Evolutionary conservation across 768 basidiomycete genomes (phyloP).

Genomic region (Pulveroboletus sp.): DNA sequence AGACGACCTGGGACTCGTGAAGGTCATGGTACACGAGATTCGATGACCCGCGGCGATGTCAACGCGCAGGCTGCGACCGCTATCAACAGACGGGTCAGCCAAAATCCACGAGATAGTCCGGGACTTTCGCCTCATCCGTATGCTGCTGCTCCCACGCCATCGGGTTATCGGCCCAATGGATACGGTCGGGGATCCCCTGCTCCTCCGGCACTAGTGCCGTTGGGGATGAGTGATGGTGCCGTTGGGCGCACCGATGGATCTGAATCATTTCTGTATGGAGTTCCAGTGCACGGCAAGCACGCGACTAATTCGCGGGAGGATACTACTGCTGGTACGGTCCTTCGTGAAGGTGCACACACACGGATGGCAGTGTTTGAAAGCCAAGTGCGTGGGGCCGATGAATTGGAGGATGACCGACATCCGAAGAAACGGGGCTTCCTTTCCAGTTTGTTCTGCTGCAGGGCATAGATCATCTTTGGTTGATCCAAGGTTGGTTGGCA

Average conservation of each 20-base stretch:
- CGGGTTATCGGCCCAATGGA: slow-evolving; percentile 47
- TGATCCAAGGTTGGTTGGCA: slow-evolving; percentile 21
- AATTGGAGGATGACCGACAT: slow-evolving; percentile 62
- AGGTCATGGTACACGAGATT: slow-evolving; percentile 46
- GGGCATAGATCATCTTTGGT: slow-evolving; percentile 40
- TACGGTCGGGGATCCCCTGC: slow-evolving; percentile 57
- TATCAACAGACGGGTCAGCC: slow-evolving; percentile 62
- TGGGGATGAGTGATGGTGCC: slow-evolving; percentile 36
- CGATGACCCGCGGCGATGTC: slow-evolving; percentile 37
- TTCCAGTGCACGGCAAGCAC: slow-evolving; percentile 45
- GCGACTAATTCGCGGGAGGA: slow-evolving; percentile 49
- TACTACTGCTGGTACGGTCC: slow-evolving; percentile 40
- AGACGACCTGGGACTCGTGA: slow-evolving; percentile 46
- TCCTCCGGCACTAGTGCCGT: slow-evolving; percentile 33
- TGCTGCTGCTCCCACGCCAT: slow-evolving; percentile 56
- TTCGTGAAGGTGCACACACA: slow-evolving; percentile 32
- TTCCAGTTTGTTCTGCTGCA: slow-evolving; percentile 65
- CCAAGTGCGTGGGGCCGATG: slow-evolving; percentile 54
- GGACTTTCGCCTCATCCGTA: slow-evolving; percentile 66
- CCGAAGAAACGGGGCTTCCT: slow-evolving; percentile 59
- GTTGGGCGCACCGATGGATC: slow-evolving; percentile 50
- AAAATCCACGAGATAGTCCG: slow-evolving; percentile 47
- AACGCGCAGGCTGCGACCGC: slow-evolving; percentile 69
- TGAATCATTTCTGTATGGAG: slow-evolving; percentile 65
- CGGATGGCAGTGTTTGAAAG: slow-evolving; percentile 68